Evolutionary conservation across 495 filamentous ascomycete species (phyloP).

Genomic region (Penicillium diatomitis): DNA sequence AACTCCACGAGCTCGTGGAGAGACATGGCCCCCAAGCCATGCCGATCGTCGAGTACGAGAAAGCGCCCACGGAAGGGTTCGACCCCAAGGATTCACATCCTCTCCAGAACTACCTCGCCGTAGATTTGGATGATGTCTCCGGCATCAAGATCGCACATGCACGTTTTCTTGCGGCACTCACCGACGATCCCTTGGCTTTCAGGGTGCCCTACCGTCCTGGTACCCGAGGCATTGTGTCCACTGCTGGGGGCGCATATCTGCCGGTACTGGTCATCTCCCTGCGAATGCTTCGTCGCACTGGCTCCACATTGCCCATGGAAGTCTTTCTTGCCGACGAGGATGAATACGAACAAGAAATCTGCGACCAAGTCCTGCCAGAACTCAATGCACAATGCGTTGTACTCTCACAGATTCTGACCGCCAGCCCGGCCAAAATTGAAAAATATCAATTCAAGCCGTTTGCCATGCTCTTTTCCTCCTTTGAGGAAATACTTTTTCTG

Average conservation of each 20-base stretch:
- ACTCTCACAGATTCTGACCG: conserved; percentile 21
- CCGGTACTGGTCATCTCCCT: conserved; percentile 36
- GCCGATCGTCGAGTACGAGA: conserved; percentile 9
- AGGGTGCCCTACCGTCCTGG: conserved; percentile 21
- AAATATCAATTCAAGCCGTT: conserved; percentile 43
- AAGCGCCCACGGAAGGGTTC: conserved; percentile 15
- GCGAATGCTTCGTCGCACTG: conserved; percentile 41
- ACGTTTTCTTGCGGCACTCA: conserved; percentile 22
- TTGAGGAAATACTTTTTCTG: conserved; percentile 43
- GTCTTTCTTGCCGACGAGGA: conserved; percentile 35
- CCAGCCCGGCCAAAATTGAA: conserved; percentile 11
- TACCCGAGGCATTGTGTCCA: conserved; percentile 37
- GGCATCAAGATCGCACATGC: conserved; percentile 24
- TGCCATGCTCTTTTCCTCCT: conserved; percentile 42
- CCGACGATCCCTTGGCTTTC: conserved; percentile 10
- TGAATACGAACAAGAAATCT: conserved; percentile 40
- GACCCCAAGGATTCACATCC: conserved; percentile 3
- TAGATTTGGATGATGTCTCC: conserved; percentile 10
- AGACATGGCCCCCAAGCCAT: conserved; percentile 5
- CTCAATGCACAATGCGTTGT: conserved; percentile 39
- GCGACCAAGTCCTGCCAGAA: conserved; percentile 32
- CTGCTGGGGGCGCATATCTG: conserved; percentile 26
- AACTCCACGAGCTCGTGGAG: conserved; percentile 7
- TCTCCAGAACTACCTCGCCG: conserved; percentile 8
- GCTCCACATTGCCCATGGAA: conserved; percentile 42